phyloP scores from a whole-genome alignment of 345 rosid species.

The Salix dunnii region DNA sequence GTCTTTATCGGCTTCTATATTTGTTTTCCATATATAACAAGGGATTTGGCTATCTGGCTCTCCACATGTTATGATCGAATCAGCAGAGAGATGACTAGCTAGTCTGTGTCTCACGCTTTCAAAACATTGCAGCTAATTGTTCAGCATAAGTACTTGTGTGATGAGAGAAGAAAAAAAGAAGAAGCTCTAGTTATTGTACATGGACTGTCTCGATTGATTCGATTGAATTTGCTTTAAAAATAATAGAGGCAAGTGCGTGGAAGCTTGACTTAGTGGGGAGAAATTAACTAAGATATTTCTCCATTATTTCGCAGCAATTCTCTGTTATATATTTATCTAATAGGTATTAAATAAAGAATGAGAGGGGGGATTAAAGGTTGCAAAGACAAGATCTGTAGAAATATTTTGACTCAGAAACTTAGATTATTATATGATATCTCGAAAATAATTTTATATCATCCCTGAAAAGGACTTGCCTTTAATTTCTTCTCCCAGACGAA shows the following conservation, averaged over 20 bases:
- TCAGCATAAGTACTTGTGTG: not conserved
- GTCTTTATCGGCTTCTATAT: slow-evolving; percentile 23
- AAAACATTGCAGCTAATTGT: not conserved
- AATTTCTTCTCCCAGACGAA: no score
- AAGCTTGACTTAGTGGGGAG: not conserved
- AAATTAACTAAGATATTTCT: not conserved
- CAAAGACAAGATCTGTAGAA: no score
- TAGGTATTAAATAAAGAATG: not conserved
- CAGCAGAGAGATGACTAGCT: not conserved
- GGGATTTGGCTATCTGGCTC: not conserved
- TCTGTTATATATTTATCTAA: not conserved
- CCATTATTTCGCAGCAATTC: not conserved
- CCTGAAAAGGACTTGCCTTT: no score
- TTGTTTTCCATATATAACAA: not conserved
- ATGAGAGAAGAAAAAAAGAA: not conserved
- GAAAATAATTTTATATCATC: no score
- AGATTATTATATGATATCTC: no score
- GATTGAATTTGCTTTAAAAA: not conserved
- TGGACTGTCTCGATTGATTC: not conserved
- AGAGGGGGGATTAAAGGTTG: not conserved
- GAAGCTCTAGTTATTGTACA: not conserved
- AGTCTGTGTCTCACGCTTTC: not conserved
- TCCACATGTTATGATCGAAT: not conserved
- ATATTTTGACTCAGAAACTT: no score
- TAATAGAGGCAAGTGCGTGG: not conserved